Evolutionary conservation across 1,139 yeast species (phyloP), one percentile per base, ranked within the genome.

Genomic region (Candida anutae): DNA sequence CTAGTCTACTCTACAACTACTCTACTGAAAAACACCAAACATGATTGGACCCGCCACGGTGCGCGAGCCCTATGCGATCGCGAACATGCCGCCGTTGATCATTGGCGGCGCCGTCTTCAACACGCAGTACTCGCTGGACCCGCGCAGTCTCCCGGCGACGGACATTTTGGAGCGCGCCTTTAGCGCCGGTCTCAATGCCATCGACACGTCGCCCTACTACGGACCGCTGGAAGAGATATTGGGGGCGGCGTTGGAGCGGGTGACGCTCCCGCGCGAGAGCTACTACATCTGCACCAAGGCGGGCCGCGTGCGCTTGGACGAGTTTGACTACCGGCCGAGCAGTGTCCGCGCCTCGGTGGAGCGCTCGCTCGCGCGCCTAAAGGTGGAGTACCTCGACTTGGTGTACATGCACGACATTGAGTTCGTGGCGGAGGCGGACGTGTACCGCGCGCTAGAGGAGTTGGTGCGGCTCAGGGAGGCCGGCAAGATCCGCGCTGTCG

Each of bases 151-250:
- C 22, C 78, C 85, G 2, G 66, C 77, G 9, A 59, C 57, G 4
- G 74, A 69, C 1, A 69, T 88, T 30, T 46, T 88, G 15, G 51
- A 58, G 26, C 46, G 53, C 13, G 94, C 90, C 0, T 78, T 85
- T 42, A 55, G 60, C 14, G 50, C 62, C 15, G 96, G 95, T 0
- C 60, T 84, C 35, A 69, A 69, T 28, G 93, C 94, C 2, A 60
- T 88, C 23, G 97, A 90, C 48, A 85, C 95, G 0, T 81, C 95
- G 0, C 95, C 96, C 2, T 88, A 84, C 53, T 88, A 88, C 47
- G 97, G 96, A 0, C 87, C 87, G 0, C 82, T 94, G 4, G 97
- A 88, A 46, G 65, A 57, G 19, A 47, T 87, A 15, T 52, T 84
- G 4, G 97, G 97, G 1, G 39, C 61, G 6, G 90, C 88, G 0